phyloP scores from a whole-genome alignment of 495 filamentous ascomycete species.

The Rhizodiscina lignyota region DNA sequence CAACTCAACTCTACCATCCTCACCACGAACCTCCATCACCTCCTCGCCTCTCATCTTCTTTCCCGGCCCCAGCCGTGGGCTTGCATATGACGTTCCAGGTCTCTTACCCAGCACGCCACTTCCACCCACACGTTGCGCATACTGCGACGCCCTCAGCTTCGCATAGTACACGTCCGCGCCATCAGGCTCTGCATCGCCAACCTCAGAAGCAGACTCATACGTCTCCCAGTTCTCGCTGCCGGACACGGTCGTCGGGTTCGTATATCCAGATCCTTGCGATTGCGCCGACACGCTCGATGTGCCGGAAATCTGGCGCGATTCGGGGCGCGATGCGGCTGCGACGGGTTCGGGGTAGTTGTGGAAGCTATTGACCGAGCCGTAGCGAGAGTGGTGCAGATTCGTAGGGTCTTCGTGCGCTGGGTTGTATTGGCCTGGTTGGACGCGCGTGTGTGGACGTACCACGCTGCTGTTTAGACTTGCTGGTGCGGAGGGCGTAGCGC shows the following conservation, averaged over 20 bases:
- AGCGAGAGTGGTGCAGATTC: neutral
- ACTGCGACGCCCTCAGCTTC: neutral
- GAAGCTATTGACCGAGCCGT: neutral
- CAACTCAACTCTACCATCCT: no score
- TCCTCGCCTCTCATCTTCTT: no score
- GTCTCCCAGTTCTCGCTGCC: constrained; percentile 96
- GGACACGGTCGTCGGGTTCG: constrained; percentile 43
- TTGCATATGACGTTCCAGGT: no score
- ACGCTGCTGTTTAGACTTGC: neutral
- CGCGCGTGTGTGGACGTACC: neutral
- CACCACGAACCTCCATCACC: no score
- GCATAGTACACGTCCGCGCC: neutral
- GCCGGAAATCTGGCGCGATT: constrained; percentile 8
- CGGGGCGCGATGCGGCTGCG: neutral
- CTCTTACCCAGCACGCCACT: no score
- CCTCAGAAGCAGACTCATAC: constrained; percentile 36
- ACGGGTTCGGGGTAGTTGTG: no score
- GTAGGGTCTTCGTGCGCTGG: neutral
- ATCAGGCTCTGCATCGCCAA: no score
- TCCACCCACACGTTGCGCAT: no score
- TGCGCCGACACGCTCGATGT: constrained; percentile 6
- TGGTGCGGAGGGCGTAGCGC: neutral
- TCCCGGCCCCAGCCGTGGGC: no score
- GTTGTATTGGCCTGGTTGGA: neutral
- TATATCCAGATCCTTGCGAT: constrained; percentile 5